Percentiles rank a stretch among this genome's conserved stretches.
These are phyloP conservation scores for Leccinum aurantiacum DNA, from an alignment of 768 basidiomycete genomes.

Conservation along the genomic window DNA sequence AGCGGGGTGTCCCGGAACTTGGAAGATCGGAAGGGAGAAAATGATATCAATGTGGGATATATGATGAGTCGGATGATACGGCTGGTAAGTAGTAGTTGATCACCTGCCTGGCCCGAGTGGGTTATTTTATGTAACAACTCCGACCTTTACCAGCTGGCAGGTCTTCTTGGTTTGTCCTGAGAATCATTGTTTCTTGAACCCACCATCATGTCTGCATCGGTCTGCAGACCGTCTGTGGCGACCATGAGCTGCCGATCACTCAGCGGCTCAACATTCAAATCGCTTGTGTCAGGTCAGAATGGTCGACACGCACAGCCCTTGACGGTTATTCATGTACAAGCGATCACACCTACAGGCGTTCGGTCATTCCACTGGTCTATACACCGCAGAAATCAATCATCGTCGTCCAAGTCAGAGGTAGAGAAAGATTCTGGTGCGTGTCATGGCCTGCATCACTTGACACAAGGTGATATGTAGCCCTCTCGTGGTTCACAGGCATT, in stretches of 20 bases:
- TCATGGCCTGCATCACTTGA: background rate
- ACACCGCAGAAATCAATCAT: slow-evolving; percentile 24
- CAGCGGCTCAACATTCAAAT: slow-evolving; percentile 17
- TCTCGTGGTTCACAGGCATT: slow-evolving; percentile 36
- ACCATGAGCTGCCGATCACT: slow-evolving; percentile 25
- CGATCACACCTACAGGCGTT: slow-evolving; percentile 18
- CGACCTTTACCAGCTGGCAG: background rate
- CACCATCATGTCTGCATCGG: slow-evolving; percentile 32
- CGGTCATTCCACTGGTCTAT: slow-evolving; percentile 34
- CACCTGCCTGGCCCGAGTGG: background rate
- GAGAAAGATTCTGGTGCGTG: slow-evolving; percentile 29
- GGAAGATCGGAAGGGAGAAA: background rate
- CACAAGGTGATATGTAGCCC: background rate
- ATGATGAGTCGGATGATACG: background rate
- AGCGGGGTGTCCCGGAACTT: slow-evolving; percentile 16
- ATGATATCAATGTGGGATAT: background rate
- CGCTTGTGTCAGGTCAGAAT: slow-evolving; percentile 26
- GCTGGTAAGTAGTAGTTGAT: slow-evolving; percentile 7
- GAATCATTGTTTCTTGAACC: slow-evolving; percentile 24
- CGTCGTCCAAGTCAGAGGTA: slow-evolving; percentile 12
- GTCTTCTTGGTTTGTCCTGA: slow-evolving; percentile 10
- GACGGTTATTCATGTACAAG: slow-evolving; percentile 1
- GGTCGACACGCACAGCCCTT: background rate
- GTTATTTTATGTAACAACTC: slow-evolving; percentile 28
- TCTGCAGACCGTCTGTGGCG: slow-evolving; percentile 29